Evolutionary conservation across 495 filamentous ascomycete genomes (phyloP).

Genomic region (Staphylotrichum tortipilum): DNA sequence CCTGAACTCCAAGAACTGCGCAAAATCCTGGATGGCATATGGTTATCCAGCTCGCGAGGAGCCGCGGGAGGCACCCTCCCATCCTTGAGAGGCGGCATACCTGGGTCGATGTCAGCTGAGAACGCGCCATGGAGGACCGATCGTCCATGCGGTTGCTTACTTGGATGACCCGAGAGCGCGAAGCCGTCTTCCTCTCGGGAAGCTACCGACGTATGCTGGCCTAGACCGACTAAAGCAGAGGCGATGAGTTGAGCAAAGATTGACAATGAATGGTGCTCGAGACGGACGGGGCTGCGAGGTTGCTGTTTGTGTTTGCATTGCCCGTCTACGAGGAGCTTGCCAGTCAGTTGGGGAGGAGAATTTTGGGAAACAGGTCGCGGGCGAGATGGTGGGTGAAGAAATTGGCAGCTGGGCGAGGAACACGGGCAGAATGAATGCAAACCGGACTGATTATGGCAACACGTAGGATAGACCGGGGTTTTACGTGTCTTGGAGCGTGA

Average conservation of each 20-base stretch:
- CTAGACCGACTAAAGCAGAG: not conserved
- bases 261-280: no score
- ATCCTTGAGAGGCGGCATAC: not conserved
- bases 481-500: no score
- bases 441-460: not conserved
- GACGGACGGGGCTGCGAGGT: not conserved
- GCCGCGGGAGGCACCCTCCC: no score
- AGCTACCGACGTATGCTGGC: not conserved
- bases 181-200: not conserved
- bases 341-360: not conserved
- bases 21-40: not conserved
- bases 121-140: no score
- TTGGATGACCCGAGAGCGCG: not conserved
- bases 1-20: not conserved
- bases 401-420: not conserved
- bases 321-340: not conserved
- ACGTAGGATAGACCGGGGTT: not conserved
- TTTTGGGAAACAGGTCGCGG: not conserved
- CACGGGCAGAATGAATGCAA: not conserved
- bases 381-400: not conserved
- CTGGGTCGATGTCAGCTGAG: conserved; percentile 1
- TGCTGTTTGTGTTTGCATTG: not conserved
- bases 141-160: not conserved
- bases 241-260: not conserved
- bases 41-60: no score